phyloP scores from a whole-genome alignment of 805 yeast genomes.

The Metschnikowia kofuensis region DNA sequence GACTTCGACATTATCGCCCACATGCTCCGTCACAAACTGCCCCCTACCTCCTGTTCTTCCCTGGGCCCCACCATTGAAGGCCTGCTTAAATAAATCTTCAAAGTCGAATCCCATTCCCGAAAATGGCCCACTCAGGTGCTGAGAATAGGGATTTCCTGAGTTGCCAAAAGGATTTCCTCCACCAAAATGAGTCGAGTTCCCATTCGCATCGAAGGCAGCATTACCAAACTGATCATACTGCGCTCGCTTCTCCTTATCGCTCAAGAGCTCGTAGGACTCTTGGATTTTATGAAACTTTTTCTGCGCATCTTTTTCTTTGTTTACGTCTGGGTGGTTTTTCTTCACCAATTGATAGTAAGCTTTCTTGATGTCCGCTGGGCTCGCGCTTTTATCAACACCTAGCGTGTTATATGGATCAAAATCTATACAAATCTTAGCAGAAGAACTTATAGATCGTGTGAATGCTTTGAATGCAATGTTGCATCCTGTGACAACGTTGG shows the following conservation, averaged over 20 bases:
- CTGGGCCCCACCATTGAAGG: constrained; percentile 42
- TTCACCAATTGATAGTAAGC: constrained; percentile 93
- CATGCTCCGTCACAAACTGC: constrained; percentile 67
- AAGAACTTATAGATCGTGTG: constrained; percentile 2
- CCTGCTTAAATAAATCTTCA: constrained; percentile 47
- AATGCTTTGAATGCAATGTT: not conserved
- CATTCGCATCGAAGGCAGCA: constrained; percentile 69
- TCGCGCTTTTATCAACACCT: constrained; percentile 73
- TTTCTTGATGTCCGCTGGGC: constrained; percentile 84
- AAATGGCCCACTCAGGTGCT: constrained; percentile 47
- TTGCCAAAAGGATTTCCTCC: constrained; percentile 37
- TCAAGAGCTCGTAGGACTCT: constrained; percentile 88
- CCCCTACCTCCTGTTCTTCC: constrained; percentile 32
- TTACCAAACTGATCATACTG: constrained; percentile 94
- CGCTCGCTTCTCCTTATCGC: constrained; percentile 78
- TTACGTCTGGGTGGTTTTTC: constrained; percentile 93
- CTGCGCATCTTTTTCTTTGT: constrained; percentile 86
- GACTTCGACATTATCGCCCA: constrained; percentile 87
- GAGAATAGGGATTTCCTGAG: constrained; percentile 42
- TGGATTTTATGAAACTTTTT: constrained; percentile 88
- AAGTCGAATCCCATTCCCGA: constrained; percentile 51
- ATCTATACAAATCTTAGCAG: constrained; percentile 20
- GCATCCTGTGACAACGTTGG: not conserved
- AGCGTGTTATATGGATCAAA: constrained; percentile 81
- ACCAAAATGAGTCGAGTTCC: constrained; percentile 47